Base-by-base conservation (phyloP, 2,329 filamentous ascomycete species). In the Neofusicoccum parvum region DNA sequence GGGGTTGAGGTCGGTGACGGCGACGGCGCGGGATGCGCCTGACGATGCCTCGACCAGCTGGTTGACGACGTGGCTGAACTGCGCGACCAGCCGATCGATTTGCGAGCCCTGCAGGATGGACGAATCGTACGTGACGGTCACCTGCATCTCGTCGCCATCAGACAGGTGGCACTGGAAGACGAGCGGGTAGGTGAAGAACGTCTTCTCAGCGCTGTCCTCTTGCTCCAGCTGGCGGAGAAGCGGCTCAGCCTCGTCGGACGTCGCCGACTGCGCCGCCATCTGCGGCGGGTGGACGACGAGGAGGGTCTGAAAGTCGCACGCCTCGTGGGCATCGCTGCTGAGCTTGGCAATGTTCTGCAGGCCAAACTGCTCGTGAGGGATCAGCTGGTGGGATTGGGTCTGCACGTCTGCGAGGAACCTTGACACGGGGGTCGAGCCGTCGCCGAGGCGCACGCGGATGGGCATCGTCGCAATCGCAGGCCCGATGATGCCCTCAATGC, bases 231-330 rank as follows among this genome's bases (percentile, higher is more conserved):
- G 27, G 12, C 34, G 32, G 49, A 36, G 27, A 27, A 27, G n/a
- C 49, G 27, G 49, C 27, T n/a, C 49, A 27, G 27, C 27, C 5
- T 32, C 27, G 27, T 32, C 27, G 27, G 27, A 32, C 27, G 27
- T 32, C 27, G 27, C 27, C 27, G 27, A 32, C 49, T 51, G 49
- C 27, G 32, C 27, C 27, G 49, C 27, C 49, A 36, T 34, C 17
- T 49, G 41, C 45, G 51, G 70, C 2, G 70, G 69, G 43, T 86
- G 83, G 27, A 86, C 78, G 0, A 86, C 82, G 2, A 86, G 71
- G 5, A 82, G 81, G 0, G 81, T 84, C 1, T 80, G 78, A 43
- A 85, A 75, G 68, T 85, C 82, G 68, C 83, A 86, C 1, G 84
- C 84, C 65, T 84, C 78, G 5, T 81, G 77, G 5, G 83, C 81